A percentile compares a stretch with the other conserved stretches of the same genome.
Conservation (phyloP, 2,329 filamentous ascomycete genomes). For the Nigrospora oryzae region DNA sequence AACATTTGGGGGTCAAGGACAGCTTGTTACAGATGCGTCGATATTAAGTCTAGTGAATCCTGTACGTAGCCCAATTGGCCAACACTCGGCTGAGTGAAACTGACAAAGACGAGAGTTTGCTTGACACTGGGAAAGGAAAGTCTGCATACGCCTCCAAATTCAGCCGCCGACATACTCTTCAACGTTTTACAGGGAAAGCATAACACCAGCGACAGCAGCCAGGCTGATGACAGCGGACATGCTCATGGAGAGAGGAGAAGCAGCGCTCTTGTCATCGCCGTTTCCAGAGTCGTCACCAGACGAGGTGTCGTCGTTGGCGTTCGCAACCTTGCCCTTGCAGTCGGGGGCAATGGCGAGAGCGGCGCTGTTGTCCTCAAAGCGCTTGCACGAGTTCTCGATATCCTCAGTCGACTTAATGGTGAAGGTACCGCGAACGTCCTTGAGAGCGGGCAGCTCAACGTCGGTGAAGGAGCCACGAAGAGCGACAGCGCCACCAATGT, state of each 20-base stretch:
- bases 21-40: conserved; percentile 18
- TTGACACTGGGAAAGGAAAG: conserved; percentile 17
- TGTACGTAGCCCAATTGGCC: conserved; percentile 24
- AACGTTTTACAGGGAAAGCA: conserved; percentile 41
- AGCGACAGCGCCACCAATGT: conserved; percentile 72
- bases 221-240: conserved; percentile 35
- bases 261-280: conserved; percentile 25
- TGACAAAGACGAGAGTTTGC: conserved; percentile 20
- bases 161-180: conserved; percentile 2
- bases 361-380: conserved; percentile 38
- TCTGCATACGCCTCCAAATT: conserved; percentile 12
- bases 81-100: conserved; percentile 12
- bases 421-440: conserved; percentile 64
- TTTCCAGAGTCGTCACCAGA: conserved; percentile 20
- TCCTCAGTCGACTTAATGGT: conserved; percentile 59
- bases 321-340: conserved; percentile 42
- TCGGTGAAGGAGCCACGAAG: conserved; percentile 75
- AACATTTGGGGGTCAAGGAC: background rate
- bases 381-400: conserved; percentile 45
- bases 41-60: conserved; percentile 37
- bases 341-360: conserved; percentile 39
- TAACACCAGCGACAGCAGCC: conserved; percentile 35
- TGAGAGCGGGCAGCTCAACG: conserved; percentile 58
- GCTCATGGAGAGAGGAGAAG: conserved; percentile 38
- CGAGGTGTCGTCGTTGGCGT: conserved; percentile 41